Conservation (phyloP, 257 asterid species). For the Solanum sejunctum region DNA sequence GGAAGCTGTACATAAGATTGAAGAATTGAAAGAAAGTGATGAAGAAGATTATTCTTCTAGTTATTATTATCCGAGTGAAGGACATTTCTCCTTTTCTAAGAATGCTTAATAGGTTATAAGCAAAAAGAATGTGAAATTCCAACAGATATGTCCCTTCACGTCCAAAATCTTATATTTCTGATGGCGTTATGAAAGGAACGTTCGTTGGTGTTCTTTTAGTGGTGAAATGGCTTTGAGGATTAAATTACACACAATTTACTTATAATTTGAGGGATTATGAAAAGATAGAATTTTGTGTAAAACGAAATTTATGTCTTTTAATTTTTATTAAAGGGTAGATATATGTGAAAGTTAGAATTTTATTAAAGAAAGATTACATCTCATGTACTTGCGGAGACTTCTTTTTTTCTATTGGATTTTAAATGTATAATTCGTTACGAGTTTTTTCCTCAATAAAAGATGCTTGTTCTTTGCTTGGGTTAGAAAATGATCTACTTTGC, state of each 20-base stretch:
- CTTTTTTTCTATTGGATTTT: background rate
- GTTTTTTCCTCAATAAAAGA: background rate
- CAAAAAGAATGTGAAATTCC: background rate
- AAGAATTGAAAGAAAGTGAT: slow-evolving; percentile 38
- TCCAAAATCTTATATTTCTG: background rate
- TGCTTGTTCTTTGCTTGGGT: background rate
- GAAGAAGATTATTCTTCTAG: slow-evolving; percentile 24
- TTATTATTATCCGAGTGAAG: slow-evolving; percentile 26
- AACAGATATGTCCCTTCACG: background rate
- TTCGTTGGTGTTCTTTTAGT: background rate
- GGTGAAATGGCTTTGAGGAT: background rate
- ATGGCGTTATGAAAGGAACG: background rate
- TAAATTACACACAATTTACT: background rate
- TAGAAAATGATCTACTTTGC: background rate
- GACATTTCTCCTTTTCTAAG: slow-evolving; percentile 24
- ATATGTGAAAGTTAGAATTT: background rate
- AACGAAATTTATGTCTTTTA: background rate
- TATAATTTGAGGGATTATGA: background rate
- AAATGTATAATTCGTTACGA: background rate
- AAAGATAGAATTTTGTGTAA: background rate
- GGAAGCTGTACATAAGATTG: slow-evolving; percentile 38
- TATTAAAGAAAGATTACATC: background rate
- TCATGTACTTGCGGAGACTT: background rate
- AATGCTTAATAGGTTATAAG: background rate
- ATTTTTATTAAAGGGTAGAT: background rate